Percentiles rank a stretch among this genome's conserved stretches.
Evolutionary conservation across 2,329 filamentous ascomycete species (phyloP).

Genomic region (Fusarium vanettenii): DNA sequence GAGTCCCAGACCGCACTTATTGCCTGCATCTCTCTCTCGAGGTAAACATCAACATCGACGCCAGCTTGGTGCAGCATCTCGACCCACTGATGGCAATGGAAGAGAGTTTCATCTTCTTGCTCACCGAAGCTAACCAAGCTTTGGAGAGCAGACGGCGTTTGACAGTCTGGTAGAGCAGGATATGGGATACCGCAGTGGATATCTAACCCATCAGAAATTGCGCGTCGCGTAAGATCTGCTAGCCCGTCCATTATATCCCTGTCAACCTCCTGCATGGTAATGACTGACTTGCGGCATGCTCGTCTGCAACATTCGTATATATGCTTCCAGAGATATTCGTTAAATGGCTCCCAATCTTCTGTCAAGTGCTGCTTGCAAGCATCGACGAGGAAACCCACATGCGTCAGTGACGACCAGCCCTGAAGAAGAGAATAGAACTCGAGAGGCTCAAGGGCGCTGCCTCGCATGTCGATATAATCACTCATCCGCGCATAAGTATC

Average conservation of each 20-base stretch:
- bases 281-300: too few species aligned
- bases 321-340: background rate
- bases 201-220: background rate
- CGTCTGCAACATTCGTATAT: too few species aligned
- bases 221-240: background rate
- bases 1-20: background rate
- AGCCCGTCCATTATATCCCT: background rate
- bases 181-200: too few species aligned
- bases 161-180: too few species aligned
- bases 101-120: background rate
- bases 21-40: background rate
- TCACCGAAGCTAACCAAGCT: rapidly evolving
- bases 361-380: background rate
- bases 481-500: background rate
- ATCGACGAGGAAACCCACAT: background rate
- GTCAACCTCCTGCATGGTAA: background rate
- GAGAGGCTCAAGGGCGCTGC: background rate
- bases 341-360: background rate
- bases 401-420: background rate
- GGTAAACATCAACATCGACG: background rate
- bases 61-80: background rate
- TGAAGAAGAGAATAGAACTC: background rate
- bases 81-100: background rate
- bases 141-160: background rate
- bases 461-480: background rate